Conservation (phyloP, 148 eudicot species). For the Diospyros kaki region DNA sequence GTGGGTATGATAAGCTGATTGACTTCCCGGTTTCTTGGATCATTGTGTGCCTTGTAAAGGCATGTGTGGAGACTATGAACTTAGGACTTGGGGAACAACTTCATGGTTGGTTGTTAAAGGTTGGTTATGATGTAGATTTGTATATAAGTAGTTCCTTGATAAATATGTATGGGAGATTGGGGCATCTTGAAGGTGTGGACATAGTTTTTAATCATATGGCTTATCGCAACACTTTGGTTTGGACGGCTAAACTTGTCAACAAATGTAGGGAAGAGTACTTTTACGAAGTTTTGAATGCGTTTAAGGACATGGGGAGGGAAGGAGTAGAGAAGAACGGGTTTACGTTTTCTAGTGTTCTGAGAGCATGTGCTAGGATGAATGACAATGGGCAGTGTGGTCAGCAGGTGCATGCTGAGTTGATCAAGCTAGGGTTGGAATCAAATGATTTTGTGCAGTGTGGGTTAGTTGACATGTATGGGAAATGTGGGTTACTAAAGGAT, state of each 20-base stretch:
- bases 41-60: slow-evolving; percentile 58
- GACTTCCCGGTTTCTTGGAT: slow-evolving; percentile 39
- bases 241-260: slow-evolving; percentile 61
- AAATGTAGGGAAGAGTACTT: slow-evolving; percentile 37
- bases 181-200: slow-evolving; percentile 39
- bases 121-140: slow-evolving; percentile 35
- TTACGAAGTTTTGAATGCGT: slow-evolving; percentile 34
- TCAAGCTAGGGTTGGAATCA: slow-evolving; percentile 49
- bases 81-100: slow-evolving; percentile 54
- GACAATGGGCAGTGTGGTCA: slow-evolving; percentile 46
- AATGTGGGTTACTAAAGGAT: slow-evolving; percentile 38
- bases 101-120: slow-evolving; percentile 62
- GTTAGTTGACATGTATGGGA: slow-evolving; percentile 67
- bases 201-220: slow-evolving; percentile 31
- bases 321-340: slow-evolving; percentile 50
- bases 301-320: slow-evolving; percentile 52
- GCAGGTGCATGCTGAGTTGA: slow-evolving; percentile 56
- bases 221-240: slow-evolving; percentile 36
- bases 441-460: slow-evolving; percentile 56
- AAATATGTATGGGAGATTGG: slow-evolving; percentile 52
- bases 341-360: slow-evolving; percentile 58
- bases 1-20: slow-evolving; percentile 13
- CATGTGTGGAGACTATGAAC: slow-evolving; percentile 38
- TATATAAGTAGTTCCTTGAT: slow-evolving; percentile 46
- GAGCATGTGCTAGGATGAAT: slow-evolving; percentile 56